Conservation (phyloP, 2,329 filamentous ascomycete genomes). For the Aspergillus tubingensis region DNA sequence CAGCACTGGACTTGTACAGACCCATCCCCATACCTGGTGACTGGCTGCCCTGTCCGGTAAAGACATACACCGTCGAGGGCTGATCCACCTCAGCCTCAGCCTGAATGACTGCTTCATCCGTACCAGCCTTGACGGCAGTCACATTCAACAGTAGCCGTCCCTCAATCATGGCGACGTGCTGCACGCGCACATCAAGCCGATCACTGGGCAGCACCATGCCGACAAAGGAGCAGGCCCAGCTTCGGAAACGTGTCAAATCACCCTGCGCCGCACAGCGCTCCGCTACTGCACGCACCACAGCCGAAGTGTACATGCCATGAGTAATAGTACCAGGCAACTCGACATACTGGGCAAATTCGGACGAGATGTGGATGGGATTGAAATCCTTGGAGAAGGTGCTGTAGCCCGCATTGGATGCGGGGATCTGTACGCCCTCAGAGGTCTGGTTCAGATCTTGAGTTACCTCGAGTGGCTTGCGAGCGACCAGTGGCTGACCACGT, state of each 20-base stretch:
- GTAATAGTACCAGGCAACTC: slow-evolving; percentile 93
- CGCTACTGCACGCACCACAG: slow-evolving; percentile 70
- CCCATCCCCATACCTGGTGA: slow-evolving; percentile 99
- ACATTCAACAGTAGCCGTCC: not conserved
- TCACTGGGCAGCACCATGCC: slow-evolving; percentile 97
- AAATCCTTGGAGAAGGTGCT: slow-evolving; percentile 95
- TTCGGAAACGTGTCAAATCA: slow-evolving; percentile 90
- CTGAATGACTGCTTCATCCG: slow-evolving; percentile 75
- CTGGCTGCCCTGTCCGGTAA: slow-evolving; percentile 94
- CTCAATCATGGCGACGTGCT: slow-evolving; percentile 89
- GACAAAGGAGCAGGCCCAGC: slow-evolving; percentile 66
- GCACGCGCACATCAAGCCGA: slow-evolving; percentile 83
- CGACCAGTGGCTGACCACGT: not conserved
- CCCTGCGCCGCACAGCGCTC: slow-evolving; percentile 64
- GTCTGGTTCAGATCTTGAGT: not conserved
- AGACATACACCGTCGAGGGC: slow-evolving; percentile 89
- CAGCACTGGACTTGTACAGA: slow-evolving; percentile 82
- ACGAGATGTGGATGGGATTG: slow-evolving; percentile 97
- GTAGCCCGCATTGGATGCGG: slow-evolving; percentile 75
- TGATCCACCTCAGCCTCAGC: slow-evolving; percentile 95
- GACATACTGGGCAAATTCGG: slow-evolving; percentile 91
- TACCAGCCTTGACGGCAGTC: slow-evolving; percentile 30
- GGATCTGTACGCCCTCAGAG: not conserved
- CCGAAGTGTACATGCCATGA: slow-evolving; percentile 97
- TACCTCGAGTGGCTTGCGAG: not conserved